Base-by-base conservation (phyloP, 2,329 filamentous ascomycete species). In the Verticillium zaregamsianum region DNA sequence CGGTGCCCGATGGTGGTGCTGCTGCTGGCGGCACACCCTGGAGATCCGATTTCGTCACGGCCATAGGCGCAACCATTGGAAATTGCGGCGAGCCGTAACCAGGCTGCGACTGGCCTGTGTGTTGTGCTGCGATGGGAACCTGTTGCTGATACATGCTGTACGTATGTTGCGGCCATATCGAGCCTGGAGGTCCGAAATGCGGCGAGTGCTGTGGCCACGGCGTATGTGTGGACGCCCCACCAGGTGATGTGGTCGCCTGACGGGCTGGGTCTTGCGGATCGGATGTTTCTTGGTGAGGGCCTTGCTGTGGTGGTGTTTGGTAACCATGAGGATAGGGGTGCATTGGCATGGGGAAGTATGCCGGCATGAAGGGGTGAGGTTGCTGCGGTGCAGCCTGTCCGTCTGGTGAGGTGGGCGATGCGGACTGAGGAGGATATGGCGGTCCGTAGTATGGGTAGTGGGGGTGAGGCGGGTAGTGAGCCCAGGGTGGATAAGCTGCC, bases 91-190 rank as follows among this genome's bases (percentile, higher is more conserved):
- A 60, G 23, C 64, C 63, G 23, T 61, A 49, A 28, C 59, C 58
- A 49, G 32, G 55, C 17, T 60, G 55, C 4, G 62, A 57, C 54
- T 65, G 64, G 9, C 65, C 65, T 5, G 65, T 66, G 49, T 64
- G 63, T 12, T 66, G 64, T 1, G 65, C 54, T 7, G 64, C 65
- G 55, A 66, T 64, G n/a, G 63, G 65, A 3, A 66, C 65, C 55
- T 65, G 65, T 6, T 66, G 65, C 59, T 64, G 62, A 57, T 66
- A 66, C 62, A 65, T 64, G 49, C 52, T 57, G 60, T 66, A 66
- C 28, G 62, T 62, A 58, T 66, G 65, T 23, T 62, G 59, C 3
- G 65, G 65, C 62, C 62, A 62, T 25, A 63, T 62, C 12, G 60
- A 57, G n/a, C 65, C 65, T 17, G 45, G 31, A 8, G 52, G 37